Percentiles rank a stretch among this genome's conserved stretches.
phyloP scores from a whole-genome alignment of 352 stramenopile genomes.

The Blastocystis sp. region DNA sequence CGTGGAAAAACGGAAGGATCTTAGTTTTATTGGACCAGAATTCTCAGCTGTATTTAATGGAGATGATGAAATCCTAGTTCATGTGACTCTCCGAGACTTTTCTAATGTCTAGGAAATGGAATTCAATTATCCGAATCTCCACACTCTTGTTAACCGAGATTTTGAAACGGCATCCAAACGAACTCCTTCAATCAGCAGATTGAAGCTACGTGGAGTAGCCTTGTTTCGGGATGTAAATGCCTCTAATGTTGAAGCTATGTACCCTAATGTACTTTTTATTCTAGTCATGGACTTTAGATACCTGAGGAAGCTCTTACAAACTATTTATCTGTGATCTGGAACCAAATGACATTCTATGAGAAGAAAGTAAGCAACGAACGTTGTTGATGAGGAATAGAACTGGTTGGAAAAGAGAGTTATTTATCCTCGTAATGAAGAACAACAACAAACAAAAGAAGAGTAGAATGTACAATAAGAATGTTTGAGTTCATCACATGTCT shows the following conservation, averaged over 20 bases:
- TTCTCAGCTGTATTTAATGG: background rate
- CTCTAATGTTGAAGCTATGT: background rate
- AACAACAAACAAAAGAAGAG: constrained; percentile 60
- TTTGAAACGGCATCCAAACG: constrained; percentile 33
- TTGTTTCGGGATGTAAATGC: constrained; percentile 17
- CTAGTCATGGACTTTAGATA: background rate
- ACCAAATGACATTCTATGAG: constrained; percentile 58
- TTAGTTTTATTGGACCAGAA: constrained; percentile 28
- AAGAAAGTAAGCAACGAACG: constrained; percentile 5
- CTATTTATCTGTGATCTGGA: constrained; percentile 41
- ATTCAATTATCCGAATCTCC: constrained; percentile 52
- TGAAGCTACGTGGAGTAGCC: background rate
- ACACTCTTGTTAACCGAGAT: constrained; percentile 2
- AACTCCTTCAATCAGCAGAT: constrained; percentile 1
- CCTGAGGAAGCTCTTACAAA: background rate
- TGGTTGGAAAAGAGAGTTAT: constrained; percentile 54
- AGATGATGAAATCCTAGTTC: constrained; percentile 14
- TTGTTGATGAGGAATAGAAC: constrained; percentile 16
- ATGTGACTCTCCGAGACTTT: background rate
- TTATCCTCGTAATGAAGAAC: constrained; percentile 7
- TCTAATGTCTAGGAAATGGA: constrained; percentile 25
- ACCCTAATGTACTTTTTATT: background rate
- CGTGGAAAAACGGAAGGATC: constrained; percentile 47
- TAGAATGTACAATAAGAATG: background rate
- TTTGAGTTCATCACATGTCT: constrained; percentile 37